Percentiles rank a stretch among this genome's conserved stretches.
Conservation (phyloP, 345 rosid species). For the Dipteronia sinensis region DNA sequence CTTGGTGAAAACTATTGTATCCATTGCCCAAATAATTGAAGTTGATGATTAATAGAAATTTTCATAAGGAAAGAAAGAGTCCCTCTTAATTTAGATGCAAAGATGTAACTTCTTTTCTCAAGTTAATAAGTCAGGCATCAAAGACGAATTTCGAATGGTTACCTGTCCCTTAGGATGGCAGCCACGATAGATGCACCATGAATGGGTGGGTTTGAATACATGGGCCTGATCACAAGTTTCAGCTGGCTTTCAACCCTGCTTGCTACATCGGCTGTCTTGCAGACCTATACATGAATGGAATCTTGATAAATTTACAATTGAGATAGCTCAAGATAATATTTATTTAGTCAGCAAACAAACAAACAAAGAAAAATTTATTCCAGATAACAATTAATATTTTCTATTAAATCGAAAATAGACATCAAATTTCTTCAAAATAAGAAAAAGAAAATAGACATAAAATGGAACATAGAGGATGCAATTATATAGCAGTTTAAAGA, state of each 20-base stretch:
- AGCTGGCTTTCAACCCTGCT: constrained; percentile 78
- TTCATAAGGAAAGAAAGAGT: background rate
- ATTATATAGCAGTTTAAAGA: background rate
- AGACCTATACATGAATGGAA: constrained; percentile 51
- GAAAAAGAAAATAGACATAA: background rate
- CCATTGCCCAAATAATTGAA: background rate
- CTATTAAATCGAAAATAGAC: background rate
- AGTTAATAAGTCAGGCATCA: background rate
- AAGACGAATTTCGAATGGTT: background rate
- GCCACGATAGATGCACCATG: constrained; percentile 93
- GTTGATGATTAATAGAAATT: background rate
- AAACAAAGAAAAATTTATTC: background rate
- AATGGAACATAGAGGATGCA: background rate
- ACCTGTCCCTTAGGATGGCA: constrained; percentile 69
- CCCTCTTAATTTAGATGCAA: background rate
- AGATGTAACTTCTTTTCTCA: background rate
- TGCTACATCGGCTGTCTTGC: constrained; percentile 83
- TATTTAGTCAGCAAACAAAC: background rate
- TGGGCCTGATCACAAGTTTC: constrained; percentile 87
- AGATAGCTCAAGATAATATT: background rate
- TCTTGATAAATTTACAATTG: constrained; percentile 3
- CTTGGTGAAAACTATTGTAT: background rate
- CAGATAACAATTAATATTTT: background rate
- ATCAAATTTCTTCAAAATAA: background rate
- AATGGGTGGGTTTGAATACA: constrained; percentile 91